Base-by-base conservation (phyloP, 345 rosid species). In the Pistacia vera region DNA sequence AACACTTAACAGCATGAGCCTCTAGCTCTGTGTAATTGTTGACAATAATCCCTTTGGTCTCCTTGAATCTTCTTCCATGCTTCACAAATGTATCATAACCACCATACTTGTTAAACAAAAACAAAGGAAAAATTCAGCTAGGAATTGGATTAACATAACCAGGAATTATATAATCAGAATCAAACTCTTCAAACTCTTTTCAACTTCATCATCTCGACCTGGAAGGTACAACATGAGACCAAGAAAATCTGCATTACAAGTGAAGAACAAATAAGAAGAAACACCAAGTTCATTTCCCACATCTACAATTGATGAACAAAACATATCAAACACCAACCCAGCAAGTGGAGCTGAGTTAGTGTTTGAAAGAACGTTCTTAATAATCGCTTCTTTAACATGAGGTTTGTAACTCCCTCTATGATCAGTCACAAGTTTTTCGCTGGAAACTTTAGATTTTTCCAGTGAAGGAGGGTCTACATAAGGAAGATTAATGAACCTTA, bases 261-360 rank as follows among this genome's bases (percentile, higher is more conserved):
- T 63, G 64, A 57, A 82, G 82, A 74, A 67, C 5, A 86, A 10
- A 62, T 86, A 84, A 68, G 75, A 74, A 13, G 89, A 84, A 36
- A 81, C 55, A 3, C 77, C 77, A 16, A 83, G 10, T 63, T 81
- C 83, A 30, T 57, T 71, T 0, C 82, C 89, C 4, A 84, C 68
- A 59, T 86, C 87, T 14, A 84, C 63, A 73, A 80, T 65, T 4
- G 83, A 2, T 1, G 75, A 30, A 72, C 84, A 84, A 49, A 86
- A 82, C 79, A 86, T 13, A 77, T 80, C 89, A 16, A 82, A 5
- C 12, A 83, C 68, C 52, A 86, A 58, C n/a, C 85, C 87, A 0
- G 76, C 82, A 3, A 82, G 38, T 3, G 64, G 70, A 60, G 64
- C 52, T 35, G 59, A 28, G 30, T 16, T 17, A 17, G 22, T 16